Evolutionary conservation across 768 basidiomycete species (phyloP), one percentile per base, ranked within the genome.

Genomic region (Floccularia luteovirens): DNA sequence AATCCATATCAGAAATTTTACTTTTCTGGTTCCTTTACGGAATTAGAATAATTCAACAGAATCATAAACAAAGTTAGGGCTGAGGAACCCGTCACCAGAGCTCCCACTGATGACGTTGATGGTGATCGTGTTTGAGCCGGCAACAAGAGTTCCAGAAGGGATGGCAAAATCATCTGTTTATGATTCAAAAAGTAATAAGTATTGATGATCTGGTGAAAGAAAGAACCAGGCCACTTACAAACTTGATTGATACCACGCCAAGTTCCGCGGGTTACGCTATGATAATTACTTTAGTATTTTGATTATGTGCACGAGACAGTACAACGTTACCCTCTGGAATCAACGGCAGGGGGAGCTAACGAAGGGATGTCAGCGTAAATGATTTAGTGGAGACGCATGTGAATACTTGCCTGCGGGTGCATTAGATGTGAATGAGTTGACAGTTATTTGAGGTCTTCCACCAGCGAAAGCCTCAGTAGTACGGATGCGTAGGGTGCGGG

Each of bases 381-480:
- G 31, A 24, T 24, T 19, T 22, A 24, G 24, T 38, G 20, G 23
- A 41, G 19, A 34, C 41, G 31, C 22, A 24, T 25, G 14, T 10
- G 39, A 36, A 20, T n/a, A 36, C 55, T 19, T 46, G 65, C 63
- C 54, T 35, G 59, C 48, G 30, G 70, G 70, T 14, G 59, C 58
- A 44, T 53, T 50, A n/a, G 67, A 66, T 7, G 62, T 64, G 55
- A 62, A 74, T 19, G 50, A 58, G 49, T 70, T 71, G 22, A 72
- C 69, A 1, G 54, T 62, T 32, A 73, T 58, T 39, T 60, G 58
- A 4, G 72, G 72, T 8, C 72, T 56, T 3, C 68, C 71, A 16
- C 70, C 69, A 8, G 67, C 69, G 43, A 72, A 74, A 6, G 70
- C 60, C 27, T 58, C 57, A 5, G 68, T 72, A 3, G 69, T 71